These are phyloP conservation scores for Coprinopsis sp. DNA, from an alignment of 768 basidiomycete genomes.

Conservation along the genomic window DNA sequence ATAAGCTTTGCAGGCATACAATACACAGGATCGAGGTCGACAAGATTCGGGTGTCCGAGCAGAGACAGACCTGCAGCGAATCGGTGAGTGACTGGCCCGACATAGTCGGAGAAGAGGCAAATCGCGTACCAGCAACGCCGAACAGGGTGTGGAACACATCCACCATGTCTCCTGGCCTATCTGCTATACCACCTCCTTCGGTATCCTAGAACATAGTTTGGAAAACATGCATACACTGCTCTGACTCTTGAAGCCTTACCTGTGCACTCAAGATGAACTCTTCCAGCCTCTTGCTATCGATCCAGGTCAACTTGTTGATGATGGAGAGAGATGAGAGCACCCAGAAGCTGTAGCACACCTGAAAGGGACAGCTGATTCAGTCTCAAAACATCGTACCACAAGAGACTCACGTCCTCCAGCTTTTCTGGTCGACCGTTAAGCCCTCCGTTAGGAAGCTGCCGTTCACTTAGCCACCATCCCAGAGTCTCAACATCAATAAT, in stretches of 20 bases:
- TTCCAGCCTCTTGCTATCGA: slow-evolving; percentile 73
- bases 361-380: too few relatives aligned
- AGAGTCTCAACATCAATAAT: slow-evolving; percentile 74
- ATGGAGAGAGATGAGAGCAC: slow-evolving; percentile 87
- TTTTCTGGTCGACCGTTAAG: slow-evolving; percentile 98
- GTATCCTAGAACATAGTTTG: slow-evolving; percentile 76
- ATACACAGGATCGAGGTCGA: slow-evolving; percentile 89
- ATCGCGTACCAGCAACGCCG: slow-evolving; percentile 80
- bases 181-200: slow-evolving; percentile 90
- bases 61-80: slow-evolving; percentile 66
- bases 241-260: slow-evolving; percentile 38
- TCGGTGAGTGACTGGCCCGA: not conserved
- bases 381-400: too few relatives aligned
- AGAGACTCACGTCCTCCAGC: slow-evolving; percentile 76
- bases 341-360: slow-evolving; percentile 99
- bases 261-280: slow-evolving; percentile 87
- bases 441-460: slow-evolving; percentile 90
- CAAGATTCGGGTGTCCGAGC: slow-evolving; percentile 78
- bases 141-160: slow-evolving; percentile 98
- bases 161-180: slow-evolving; percentile 87
- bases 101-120: too few relatives aligned
- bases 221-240: too few relatives aligned
- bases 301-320: slow-evolving; percentile 79
- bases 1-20: slow-evolving; percentile 88
- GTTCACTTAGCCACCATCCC: slow-evolving; percentile 90